phyloP scores from a whole-genome alignment of 129 eudicot genomes.

The Flaveria trinervia region DNA sequence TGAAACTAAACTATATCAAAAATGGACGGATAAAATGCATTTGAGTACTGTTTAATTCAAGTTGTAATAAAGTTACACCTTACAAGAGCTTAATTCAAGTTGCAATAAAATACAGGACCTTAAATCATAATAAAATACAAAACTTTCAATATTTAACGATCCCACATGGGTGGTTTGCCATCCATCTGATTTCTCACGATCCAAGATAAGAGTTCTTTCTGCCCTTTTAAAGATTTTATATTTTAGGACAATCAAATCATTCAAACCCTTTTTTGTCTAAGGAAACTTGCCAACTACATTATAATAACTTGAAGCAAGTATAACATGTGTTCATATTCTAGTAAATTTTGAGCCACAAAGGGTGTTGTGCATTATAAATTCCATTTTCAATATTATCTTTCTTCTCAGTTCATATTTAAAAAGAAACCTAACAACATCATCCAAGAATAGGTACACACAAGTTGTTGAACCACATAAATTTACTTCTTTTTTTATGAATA shows the following conservation, averaged over 20 bases:
- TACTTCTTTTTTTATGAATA: too few relatives aligned
- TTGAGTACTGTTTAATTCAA: background rate
- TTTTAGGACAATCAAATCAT: conserved; percentile 2
- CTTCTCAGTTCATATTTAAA: background rate
- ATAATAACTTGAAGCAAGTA: conserved; percentile 4
- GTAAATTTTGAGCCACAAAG: conserved; percentile 2
- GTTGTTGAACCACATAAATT: conserved; percentile 11
- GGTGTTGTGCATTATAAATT: background rate
- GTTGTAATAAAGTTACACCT: background rate
- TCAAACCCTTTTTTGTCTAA: background rate
- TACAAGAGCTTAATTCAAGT: background rate
- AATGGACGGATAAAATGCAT: background rate
- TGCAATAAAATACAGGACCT: background rate
- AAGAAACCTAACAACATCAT: background rate
- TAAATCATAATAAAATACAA: too few relatives aligned
- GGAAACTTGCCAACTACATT: background rate
- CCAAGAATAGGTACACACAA: conserved; percentile 1
- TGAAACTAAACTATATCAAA: background rate
- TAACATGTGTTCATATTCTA: background rate
- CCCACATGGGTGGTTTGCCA: conserved; percentile 26
- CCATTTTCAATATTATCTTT: background rate
- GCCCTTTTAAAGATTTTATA: conserved; percentile 9
- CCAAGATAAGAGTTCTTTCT: conserved; percentile 20
- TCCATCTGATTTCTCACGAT: background rate
- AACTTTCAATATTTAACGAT: background rate